Evolutionary conservation across 73 alveolate species (phyloP), one percentile per base, ranked within the genome.

Genomic region (Paramecium sonneborni): DNA sequence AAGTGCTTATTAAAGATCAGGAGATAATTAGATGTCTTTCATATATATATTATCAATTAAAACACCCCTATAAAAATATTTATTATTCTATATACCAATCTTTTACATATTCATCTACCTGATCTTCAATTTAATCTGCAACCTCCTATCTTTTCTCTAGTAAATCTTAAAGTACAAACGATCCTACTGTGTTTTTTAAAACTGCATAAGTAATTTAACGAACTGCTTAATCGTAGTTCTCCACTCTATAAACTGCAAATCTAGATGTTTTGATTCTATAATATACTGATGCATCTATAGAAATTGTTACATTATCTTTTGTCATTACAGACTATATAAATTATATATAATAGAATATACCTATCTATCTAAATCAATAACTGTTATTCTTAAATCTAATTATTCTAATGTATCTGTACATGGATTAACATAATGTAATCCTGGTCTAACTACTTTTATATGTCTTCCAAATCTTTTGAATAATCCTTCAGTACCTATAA

Each of bases 251-350:
- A 23, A 88, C 87, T 6, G 94, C 94, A 44, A 43, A 48, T 72
- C 87, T 32, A 44, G 94, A 70, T 46, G 85, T 82, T 69, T 88
- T 88, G 32, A 88, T 82, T 88, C 90, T 88, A 72, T 69, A 88
- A 88, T 88, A 88, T 5, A 88, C 94, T 24, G 94, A 69, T 41
- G 94, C 94, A 88, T 88, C 94, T 20, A 88, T 88, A 14, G 91
- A 57, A 70, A 88, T 82, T 4, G 87, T 82, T 76, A 88, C 94
- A 70, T 88, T 88, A 88, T 88, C 94, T 41, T 88, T 88, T 20
- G 94, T 88, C 76, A 88, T 46, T 7, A 88, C 87, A 68, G 91
- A 70, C 87, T 88, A 70, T 14, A 41, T 85, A 9, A 46, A 2
- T 11, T 20, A 43, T 26, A 30, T 43, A 1, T 6, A 24, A n/a